phyloP scores from a whole-genome alignment of 129 eudicot species.

The Apium graveolens region DNA sequence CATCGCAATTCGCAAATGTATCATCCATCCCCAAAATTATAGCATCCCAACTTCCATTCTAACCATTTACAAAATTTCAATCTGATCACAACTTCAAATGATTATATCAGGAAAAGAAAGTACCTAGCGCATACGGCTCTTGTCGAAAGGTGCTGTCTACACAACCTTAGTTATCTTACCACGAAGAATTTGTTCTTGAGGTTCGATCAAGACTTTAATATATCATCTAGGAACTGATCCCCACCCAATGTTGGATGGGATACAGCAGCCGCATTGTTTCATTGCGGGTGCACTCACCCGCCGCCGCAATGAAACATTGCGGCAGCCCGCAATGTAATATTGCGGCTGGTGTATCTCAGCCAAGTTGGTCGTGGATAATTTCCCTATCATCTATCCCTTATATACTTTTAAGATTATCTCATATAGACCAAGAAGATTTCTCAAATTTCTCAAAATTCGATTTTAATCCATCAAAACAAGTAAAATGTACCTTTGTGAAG shows the following conservation, averaged over 20 bases:
- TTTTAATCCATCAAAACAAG: neutral
- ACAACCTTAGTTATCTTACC: neutral
- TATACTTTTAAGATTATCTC: neutral
- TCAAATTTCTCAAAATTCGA: neutral
- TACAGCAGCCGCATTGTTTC: too few relatives aligned
- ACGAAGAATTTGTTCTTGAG: neutral
- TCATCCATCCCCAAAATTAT: neutral
- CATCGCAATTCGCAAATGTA: too few relatives aligned
- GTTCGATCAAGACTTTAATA: neutral
- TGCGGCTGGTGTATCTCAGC: too few relatives aligned
- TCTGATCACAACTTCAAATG: neutral
- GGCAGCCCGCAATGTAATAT: too few relatives aligned
- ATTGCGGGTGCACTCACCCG: too few relatives aligned
- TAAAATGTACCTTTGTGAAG: neutral
- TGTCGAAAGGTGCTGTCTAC: too few relatives aligned
- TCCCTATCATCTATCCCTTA: too few relatives aligned
- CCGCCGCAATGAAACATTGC: too few relatives aligned
- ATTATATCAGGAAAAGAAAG: neutral
- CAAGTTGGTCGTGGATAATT: too few relatives aligned
- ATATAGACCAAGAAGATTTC: neutral
- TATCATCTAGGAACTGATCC: too few relatives aligned
- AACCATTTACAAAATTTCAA: neutral
- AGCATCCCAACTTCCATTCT: neutral
- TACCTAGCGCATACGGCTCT: neutral
- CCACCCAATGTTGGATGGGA: too few relatives aligned